Base-by-base conservation (phyloP, 2,329 filamentous ascomycete species). In the Epichloe sp. region DNA sequence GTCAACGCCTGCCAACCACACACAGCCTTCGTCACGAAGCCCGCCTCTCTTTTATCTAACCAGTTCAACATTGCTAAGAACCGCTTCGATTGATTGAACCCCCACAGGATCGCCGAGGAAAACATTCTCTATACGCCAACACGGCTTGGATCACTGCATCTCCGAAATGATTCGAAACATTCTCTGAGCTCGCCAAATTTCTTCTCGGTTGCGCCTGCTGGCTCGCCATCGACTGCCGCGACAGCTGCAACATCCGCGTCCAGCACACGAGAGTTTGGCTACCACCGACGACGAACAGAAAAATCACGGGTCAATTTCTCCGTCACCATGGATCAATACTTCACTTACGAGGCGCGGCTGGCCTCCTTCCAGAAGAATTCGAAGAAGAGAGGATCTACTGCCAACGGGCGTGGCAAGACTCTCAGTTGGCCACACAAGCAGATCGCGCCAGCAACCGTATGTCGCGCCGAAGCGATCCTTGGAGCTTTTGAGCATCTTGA, bases 381-480 rank as follows among this genome's bases (percentile, higher is more conserved):
- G 41, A 88, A 88, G 66, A 82, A 87, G 60, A 78, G 86, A 63
- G 75, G 78, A 34, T 93, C 87, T 12, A 79, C 75, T 53, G 74
- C 80, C 54, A 77, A 76, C 59, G 66, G 65, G 37, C 64, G 66
- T 47, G 72, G 71, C 52, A 84, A 84, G 63, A 64, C 73, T 49
- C 68, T 78, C 45, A 72, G 77, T 65, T 98, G 93, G 93, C 89
- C 91, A 21, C 88, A 95, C 65, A 63, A 63, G 52, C 58, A 62
- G 49, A 68, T 67, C 43, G 54, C 59, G 36, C 58, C 62, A 10
- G 61, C 60, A 44, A 66, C 64, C 51, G 62, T 65, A 61, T 50
- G 61, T 49, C 26, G 11, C 7, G 31, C 48, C 23, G 23, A 37
- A 37, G 19, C 5, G 2, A 17, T 11, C 21, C 19, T 34, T 26